Percentiles rank a stretch among this genome's conserved stretches.
These are phyloP conservation scores for Neoboletus magnificus DNA, from an alignment of 768 basidiomycete genomes.

Conservation along the genomic window DNA sequence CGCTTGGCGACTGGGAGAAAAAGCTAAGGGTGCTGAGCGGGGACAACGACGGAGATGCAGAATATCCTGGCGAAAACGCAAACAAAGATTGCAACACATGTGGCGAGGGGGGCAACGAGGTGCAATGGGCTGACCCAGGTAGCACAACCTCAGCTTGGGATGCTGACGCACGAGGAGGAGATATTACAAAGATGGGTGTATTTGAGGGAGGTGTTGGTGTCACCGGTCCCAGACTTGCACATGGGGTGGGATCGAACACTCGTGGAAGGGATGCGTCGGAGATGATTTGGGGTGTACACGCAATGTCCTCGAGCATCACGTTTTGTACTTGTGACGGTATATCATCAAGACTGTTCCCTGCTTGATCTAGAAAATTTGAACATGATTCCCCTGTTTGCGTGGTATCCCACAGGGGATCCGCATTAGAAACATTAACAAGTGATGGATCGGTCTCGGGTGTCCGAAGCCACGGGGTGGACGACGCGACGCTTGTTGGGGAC, in stretches of 20 bases:
- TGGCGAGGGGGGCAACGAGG: not conserved
- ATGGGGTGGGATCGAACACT: not conserved
- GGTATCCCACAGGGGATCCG: not conserved
- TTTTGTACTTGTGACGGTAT: not conserved
- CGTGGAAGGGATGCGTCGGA: not conserved
- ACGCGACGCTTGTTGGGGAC: slow-evolving; percentile 22
- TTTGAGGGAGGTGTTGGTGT: not conserved
- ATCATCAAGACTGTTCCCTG: slow-evolving; percentile 13
- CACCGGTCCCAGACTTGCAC: not conserved
- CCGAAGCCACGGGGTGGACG: slow-evolving; percentile 19
- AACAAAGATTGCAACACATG: not conserved
- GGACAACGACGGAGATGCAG: slow-evolving; percentile 13
- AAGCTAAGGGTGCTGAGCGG: slow-evolving; percentile 14
- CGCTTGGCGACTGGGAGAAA: slow-evolving; percentile 8
- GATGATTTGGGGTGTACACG: slow-evolving; percentile 3
- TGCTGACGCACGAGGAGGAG: not conserved
- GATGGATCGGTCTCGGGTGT: slow-evolving; percentile 14
- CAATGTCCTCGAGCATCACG: slow-evolving; percentile 22
- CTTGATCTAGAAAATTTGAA: slow-evolving; percentile 15
- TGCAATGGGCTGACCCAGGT: not conserved
- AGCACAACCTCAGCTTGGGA: not conserved
- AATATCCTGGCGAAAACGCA: not conserved
- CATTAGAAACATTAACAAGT: not conserved
- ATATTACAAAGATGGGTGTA: not conserved
- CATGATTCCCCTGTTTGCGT: not conserved